A percentile compares a stretch with the other conserved stretches of the same genome.
Evolutionary conservation across 164 flowering plant genomes (phyloP).

Genomic region (Umbilicus rupestris): DNA sequence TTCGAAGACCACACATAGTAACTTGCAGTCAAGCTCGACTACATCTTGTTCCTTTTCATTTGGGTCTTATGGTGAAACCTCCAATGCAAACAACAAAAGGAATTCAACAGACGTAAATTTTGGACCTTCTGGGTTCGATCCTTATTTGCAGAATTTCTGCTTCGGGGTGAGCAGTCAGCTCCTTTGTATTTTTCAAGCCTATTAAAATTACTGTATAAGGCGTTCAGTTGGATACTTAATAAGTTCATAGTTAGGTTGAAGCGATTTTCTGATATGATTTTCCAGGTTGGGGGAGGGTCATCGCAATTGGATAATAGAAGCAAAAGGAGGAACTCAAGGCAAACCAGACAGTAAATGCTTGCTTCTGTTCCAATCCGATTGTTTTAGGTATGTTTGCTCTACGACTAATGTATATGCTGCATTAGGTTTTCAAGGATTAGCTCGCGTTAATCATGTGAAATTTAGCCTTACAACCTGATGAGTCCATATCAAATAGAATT

Average conservation of each 20-base stretch:
- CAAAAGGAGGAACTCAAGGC: conserved; percentile 4
- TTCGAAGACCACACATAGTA: not conserved
- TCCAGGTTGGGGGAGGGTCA: conserved; percentile 4
- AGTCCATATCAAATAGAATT: too few species aligned
- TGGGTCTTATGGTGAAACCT: conserved; percentile 15
- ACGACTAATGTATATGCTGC: too few species aligned
- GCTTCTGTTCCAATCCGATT: too few species aligned
- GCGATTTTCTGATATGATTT: not conserved
- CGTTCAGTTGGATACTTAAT: too few species aligned
- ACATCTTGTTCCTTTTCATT: conserved; percentile 16
- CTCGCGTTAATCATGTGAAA: too few species aligned
- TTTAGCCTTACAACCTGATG: too few species aligned
- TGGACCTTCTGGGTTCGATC: conserved; percentile 15
- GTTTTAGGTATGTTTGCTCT: too few species aligned
- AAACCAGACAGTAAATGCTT: not conserved
- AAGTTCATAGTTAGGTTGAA: too few species aligned
- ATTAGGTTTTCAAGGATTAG: too few species aligned
- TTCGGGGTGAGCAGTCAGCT: conserved; percentile 37
- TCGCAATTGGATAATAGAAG: conserved; percentile 1
- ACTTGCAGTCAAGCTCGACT: not conserved
- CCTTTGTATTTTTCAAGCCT: too few species aligned
- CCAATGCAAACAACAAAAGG: conserved; percentile 29
- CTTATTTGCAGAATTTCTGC: conserved; percentile 35
- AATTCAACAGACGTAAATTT: conserved; percentile 22
- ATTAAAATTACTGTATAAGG: too few species aligned